Evolutionary conservation across 441 rosid genomes (phyloP), one percentile per base, ranked within the genome.

Genomic region (Isatis lusitanica): DNA sequence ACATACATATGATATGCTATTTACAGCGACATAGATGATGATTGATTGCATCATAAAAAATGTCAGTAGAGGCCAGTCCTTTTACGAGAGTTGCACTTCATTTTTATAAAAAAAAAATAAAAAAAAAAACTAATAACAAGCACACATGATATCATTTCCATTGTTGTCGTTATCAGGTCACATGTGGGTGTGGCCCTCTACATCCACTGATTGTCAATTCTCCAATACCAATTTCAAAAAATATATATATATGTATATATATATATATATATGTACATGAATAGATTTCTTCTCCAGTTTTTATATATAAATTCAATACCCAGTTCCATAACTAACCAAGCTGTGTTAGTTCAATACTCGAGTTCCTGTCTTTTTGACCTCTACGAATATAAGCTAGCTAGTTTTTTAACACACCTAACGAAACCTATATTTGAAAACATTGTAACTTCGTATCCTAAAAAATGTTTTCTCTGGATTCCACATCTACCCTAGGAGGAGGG

Each of bases 101-200:
- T 35, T 75, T 68, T 26, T n/a, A n/a, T n/a, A n/a, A n/a, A n/a
- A n/a, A n/a, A n/a, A n/a, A n/a, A n/a, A n/a, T n/a, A n/a, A n/a
- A 4, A 1, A 3, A 30, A 5, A 24, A 9, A 16, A 55, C 7
- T 44, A 56, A 68, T 69, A 12, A 55, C 66, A 53, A 63, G 17
- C 43, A 75, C 74, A 69, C 50, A 75, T 75, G 70, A 63, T 75
- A 35, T 63, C 66, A 46, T 64, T 17, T 63, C 64, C 65, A 35
- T 68, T 46, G 38, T 69, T 55, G 75, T 75, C 74, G 9, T 61
- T 56, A 55, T 75, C 79, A 69, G 18, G 43, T 63, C 66, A 46
- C 79, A 75, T 75, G 79, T 75, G 79, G 66, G 52, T 75, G 70
- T 69, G 79, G 79, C 79, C 78, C 79, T 66, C 17, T 8, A 63